Evolutionary conservation across 2,329 filamentous ascomycete genomes (phyloP), one percentile per base, ranked within the genome.

Genomic region (Xylariales sp.): DNA sequence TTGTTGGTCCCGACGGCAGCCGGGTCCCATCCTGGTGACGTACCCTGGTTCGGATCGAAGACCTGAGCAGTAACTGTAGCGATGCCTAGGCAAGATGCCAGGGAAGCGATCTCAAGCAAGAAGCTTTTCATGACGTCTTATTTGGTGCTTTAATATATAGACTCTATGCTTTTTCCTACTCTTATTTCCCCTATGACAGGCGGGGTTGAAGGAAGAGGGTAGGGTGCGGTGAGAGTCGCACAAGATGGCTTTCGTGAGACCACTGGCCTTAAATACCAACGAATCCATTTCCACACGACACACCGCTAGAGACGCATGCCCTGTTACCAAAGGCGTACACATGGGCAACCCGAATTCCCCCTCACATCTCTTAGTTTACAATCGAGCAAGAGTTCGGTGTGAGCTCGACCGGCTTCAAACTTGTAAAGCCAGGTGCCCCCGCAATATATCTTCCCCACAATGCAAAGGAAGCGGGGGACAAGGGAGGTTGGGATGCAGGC

Each of bases 1-100:
- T 77, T 79, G 64, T 80, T 76, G 3, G 78, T 80, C 1, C 78
- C 78, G 16, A 80, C 75, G 8, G 55, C 66, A 23, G 74, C 72
- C 18, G 76, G 74, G 50, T 79, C 76, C 77, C 77, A 80, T 63
- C 68, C 73, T 50, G 68, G 30, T 8, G 76, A 71, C 1, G 70
- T 69, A 6, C 75, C 78, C 52, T 73, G 73, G 45, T 79, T 78
- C 14, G 73, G 77, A 49, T 79, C 76, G 54, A 79, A 79, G 55
- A 74, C 71, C 65, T 79, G 77, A 36, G 70, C 72, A 34, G 3
- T 45, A 18, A 65, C 67, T 7, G 53, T n/a, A 18, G 36, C 16
- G 50, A 67, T 34, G 34, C 64, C 64, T n/a, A 65, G 49, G 12
- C 32, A 59, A 49, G 53, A 62, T 56, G 41, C 67, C 18, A 69